These are phyloP conservation scores for Scytalidium lignicola DNA, from an alignment of 2,329 filamentous ascomycete genomes.

Conservation along the genomic window DNA sequence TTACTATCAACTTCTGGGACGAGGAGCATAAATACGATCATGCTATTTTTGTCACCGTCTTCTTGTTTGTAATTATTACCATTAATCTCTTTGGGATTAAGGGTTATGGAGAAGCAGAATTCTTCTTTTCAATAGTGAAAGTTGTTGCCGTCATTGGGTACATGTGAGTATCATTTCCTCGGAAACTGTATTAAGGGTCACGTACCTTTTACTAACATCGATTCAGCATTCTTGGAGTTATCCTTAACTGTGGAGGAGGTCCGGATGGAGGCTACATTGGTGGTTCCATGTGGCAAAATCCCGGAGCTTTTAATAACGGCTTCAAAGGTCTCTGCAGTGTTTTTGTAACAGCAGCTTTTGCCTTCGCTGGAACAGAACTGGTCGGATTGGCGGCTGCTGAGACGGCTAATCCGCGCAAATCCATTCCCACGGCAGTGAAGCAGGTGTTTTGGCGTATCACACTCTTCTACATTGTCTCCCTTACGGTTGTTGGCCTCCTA, in stretches of 20 bases:
- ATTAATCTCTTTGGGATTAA: constrained; percentile 90
- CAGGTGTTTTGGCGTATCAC: constrained; percentile 94
- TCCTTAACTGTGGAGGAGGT: constrained; percentile 79
- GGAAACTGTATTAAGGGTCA: background rate
- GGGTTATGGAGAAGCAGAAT: constrained; percentile 86
- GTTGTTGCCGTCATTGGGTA: constrained; percentile 82
- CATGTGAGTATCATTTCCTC: constrained; percentile 52
- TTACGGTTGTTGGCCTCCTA: constrained; percentile 75
- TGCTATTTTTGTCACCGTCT: constrained; percentile 77
- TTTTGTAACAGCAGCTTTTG: constrained; percentile 71
- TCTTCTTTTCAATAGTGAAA: constrained; percentile 82
- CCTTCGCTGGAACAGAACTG: constrained; percentile 71
- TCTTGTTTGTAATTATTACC: constrained; percentile 66
- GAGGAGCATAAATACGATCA: constrained; percentile 46
- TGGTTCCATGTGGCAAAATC: constrained; percentile 67
- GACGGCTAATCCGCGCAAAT: constrained; percentile 73
- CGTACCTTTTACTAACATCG: constrained; percentile 14
- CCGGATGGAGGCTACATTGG: constrained; percentile 73
- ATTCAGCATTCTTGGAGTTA: constrained; percentile 71
- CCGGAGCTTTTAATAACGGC: constrained; percentile 79
- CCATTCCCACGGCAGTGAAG: constrained; percentile 80
- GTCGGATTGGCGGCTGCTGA: constrained; percentile 74
- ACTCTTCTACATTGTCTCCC: constrained; percentile 81
- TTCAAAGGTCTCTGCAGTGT: constrained; percentile 79
- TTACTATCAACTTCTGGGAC: constrained; percentile 81